Conservation (phyloP, 257 asterid genomes). For the Forsythia viridissima region DNA sequence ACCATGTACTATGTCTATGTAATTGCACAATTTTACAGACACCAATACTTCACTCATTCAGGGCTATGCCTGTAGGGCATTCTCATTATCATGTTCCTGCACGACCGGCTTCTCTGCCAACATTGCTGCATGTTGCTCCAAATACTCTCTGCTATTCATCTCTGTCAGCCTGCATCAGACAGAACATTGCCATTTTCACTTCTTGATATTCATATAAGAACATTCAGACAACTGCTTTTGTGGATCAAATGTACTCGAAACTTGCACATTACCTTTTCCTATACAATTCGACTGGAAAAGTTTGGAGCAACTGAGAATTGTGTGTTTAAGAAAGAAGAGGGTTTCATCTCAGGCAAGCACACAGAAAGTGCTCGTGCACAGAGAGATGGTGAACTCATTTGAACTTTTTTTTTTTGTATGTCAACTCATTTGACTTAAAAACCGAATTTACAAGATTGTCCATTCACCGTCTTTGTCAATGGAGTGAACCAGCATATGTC, state of each 20-base stretch:
- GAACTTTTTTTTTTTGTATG: too few relatives aligned
- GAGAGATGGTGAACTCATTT: too few relatives aligned
- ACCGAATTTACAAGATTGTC: too few relatives aligned
- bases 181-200: not conserved
- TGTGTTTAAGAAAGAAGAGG: not conserved
- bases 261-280: not conserved
- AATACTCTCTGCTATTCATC: not conserved
- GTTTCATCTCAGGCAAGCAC: not conserved
- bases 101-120: slow-evolving; percentile 19
- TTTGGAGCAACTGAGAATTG: not conserved
- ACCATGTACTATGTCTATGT: slow-evolving; percentile 3
- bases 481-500: too few relatives aligned
- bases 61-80: slow-evolving; percentile 16
- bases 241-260: not conserved
- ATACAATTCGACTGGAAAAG: not conserved
- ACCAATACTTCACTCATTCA: slow-evolving; percentile 14
- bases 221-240: not conserved
- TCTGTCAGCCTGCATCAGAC: slow-evolving; percentile 34
- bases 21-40: slow-evolving; percentile 30
- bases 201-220: too few relatives aligned
- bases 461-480: too few relatives aligned
- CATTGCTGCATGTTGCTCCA: not conserved
- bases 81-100: not conserved
- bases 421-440: too few relatives aligned
- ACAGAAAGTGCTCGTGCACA: not conserved